Evolutionary conservation across 176 grass and related monocot species (phyloP).

Genomic region (Zoysia pacifica): DNA sequence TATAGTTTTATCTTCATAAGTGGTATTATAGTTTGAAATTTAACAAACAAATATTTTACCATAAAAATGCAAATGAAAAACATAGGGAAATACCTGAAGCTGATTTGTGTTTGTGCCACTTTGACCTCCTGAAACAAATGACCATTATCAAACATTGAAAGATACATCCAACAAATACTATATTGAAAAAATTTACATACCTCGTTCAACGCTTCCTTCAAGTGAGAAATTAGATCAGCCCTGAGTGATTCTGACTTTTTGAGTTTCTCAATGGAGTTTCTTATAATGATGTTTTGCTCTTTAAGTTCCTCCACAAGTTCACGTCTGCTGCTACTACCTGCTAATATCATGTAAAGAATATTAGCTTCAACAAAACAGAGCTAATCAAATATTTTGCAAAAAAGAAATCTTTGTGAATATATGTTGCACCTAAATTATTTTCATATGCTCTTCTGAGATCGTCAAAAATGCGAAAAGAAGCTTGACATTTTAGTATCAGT

Average conservation of each 20-base stretch:
- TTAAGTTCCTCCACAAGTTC: conserved; percentile 51
- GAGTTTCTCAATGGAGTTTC: conserved; percentile 68
- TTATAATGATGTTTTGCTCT: conserved; percentile 59
- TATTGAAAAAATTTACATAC: conserved; percentile 43
- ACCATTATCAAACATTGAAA: conserved; percentile 30
- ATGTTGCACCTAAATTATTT: conserved; percentile 63
- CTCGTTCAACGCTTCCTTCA: conserved; percentile 82
- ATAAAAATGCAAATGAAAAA: not conserved
- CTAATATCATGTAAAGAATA: conserved; percentile 42
- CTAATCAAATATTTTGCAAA: conserved; percentile 20
- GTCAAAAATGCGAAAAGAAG: conserved; percentile 70
- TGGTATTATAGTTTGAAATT: not conserved
- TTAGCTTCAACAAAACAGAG: conserved; percentile 29
- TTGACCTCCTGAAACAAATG: conserved; percentile 64
- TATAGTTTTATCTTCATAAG: not conserved
- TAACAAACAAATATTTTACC: not conserved
- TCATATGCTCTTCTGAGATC: conserved; percentile 61
- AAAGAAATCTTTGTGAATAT: conserved; percentile 7
- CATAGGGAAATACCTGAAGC: conserved; percentile 62
- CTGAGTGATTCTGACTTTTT: conserved; percentile 67
- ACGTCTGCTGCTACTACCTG: conserved; percentile 53
- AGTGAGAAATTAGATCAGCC: conserved; percentile 51
- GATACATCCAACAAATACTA: conserved; percentile 28
- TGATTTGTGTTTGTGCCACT: conserved; percentile 58
- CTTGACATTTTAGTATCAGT: conserved; percentile 68